Evolutionary conservation across 352 stramenopile genomes (phyloP).

Genomic region (Stramenopiles sp.): DNA sequence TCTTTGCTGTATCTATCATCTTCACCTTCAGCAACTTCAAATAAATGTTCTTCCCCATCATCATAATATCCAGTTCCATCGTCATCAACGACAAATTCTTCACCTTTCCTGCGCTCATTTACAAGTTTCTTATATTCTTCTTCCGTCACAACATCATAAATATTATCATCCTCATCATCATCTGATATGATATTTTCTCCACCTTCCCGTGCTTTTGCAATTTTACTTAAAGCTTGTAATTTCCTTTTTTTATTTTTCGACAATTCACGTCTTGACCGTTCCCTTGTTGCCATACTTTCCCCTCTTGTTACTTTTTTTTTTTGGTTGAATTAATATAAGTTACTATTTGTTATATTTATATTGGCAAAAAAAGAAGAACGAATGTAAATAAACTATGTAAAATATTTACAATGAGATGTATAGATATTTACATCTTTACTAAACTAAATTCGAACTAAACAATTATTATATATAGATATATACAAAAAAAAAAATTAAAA

Average conservation of each 20-base stretch:
- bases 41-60: conserved; percentile 61
- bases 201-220: neutral
- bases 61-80: conserved; percentile 60
- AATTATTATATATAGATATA: too few relatives aligned
- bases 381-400: too few relatives aligned
- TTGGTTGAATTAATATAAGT: too few relatives aligned
- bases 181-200: neutral
- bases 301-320: too few relatives aligned
- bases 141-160: conserved; percentile 58
- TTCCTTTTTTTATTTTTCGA: neutral
- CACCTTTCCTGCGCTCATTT: conserved; percentile 38
- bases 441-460: too few relatives aligned
- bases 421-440: too few relatives aligned
- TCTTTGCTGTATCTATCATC: neutral
- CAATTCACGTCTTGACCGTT: neutral
- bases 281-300: too few relatives aligned
- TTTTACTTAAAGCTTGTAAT: neutral
- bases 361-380: too few relatives aligned
- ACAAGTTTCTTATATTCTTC: conserved; percentile 56
- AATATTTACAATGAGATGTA: too few relatives aligned
- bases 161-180: conserved; percentile 31
- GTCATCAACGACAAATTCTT: conserved; percentile 59
- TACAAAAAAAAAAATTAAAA: too few relatives aligned
- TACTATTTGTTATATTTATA: too few relatives aligned
- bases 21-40: conserved; percentile 31